These are phyloP conservation scores for Ceratocystis cubensis DNA, from an alignment of 2,329 filamentous ascomycete genomes.

Conservation along the genomic window DNA sequence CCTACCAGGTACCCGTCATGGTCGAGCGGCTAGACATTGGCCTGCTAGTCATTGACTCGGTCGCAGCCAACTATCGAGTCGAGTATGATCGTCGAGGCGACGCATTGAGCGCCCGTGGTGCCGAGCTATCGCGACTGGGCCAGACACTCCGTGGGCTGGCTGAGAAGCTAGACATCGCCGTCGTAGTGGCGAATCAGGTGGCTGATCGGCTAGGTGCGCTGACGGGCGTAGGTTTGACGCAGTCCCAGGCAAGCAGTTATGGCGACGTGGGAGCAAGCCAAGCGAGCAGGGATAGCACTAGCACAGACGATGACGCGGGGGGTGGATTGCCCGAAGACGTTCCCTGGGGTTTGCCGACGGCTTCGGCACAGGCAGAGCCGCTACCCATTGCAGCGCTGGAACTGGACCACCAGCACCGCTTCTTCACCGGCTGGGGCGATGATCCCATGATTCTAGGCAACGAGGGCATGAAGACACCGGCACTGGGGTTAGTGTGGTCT, in stretches of 20 bases:
- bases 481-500: constrained; percentile 78
- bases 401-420: constrained; percentile 81
- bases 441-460: constrained; percentile 33
- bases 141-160: constrained; percentile 65
- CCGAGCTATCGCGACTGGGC: constrained; percentile 66
- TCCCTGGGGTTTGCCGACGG: constrained; percentile 24
- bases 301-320: constrained; percentile 24
- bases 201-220: constrained; percentile 60
- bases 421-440: constrained; percentile 94
- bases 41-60: constrained; percentile 75
- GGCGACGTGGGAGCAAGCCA: constrained; percentile 10
- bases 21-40: constrained; percentile 64
- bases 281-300: constrained; percentile 23
- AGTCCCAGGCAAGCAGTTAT: constrained; percentile 3
- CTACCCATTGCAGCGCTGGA: constrained; percentile 45
- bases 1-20: constrained; percentile 81
- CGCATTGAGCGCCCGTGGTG: constrained; percentile 57
- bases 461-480: constrained; percentile 60
- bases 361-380: constrained; percentile 26
- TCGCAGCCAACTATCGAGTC: constrained; percentile 89
- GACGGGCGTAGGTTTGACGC: constrained; percentile 22
- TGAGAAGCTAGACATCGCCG: constrained; percentile 57
- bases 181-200: constrained; percentile 93
- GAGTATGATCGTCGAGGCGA: constrained; percentile 53
- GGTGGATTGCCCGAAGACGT: constrained; percentile 26